Percentiles rank a stretch among this genome's conserved stretches.
These are phyloP conservation scores for Theileria annulata DNA, from an alignment of 169 alveolate species.

Conservation along the genomic window DNA sequence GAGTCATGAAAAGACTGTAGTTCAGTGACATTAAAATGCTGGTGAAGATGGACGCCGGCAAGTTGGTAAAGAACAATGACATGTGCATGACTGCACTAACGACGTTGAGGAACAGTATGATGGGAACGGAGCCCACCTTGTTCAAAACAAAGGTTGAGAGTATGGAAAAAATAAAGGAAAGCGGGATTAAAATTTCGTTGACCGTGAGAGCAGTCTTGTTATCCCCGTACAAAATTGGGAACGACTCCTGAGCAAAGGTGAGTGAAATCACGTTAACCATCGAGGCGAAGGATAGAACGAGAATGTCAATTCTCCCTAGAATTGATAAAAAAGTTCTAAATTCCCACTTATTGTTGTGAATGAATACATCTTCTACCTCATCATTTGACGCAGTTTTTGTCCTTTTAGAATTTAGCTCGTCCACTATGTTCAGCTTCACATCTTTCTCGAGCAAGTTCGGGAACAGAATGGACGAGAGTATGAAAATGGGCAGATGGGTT, in stretches of 20 bases:
- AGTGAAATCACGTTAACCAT: conserved; percentile 49
- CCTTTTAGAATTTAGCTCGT: conserved; percentile 3
- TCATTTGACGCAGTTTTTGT: background rate
- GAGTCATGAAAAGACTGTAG: conserved; percentile 61
- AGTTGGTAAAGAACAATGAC: conserved; percentile 10
- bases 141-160: conserved; percentile 40
- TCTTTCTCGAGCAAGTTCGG: conserved; percentile 49
- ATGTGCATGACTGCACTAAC: conserved; percentile 38
- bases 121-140: conserved; percentile 28
- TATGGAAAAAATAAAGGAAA: conserved; percentile 44
- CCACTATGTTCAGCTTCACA: conserved; percentile 25
- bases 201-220: conserved; percentile 35
- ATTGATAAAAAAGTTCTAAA: conserved; percentile 13
- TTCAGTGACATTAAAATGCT: conserved; percentile 54
- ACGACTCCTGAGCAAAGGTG: conserved; percentile 59
- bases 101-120: conserved; percentile 40
- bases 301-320: conserved; percentile 21
- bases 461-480: conserved; percentile 30
- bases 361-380: background rate
- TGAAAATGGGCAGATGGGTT: conserved; percentile 56
- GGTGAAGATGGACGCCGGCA: conserved; percentile 24
- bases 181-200: conserved; percentile 49
- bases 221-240: conserved; percentile 37
- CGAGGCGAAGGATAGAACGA: conserved; percentile 30
- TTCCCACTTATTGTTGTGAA: conserved; percentile 33